Conservation (phyloP, 2,329 filamentous ascomycete genomes). For the Botryotinia narcissicola region DNA sequence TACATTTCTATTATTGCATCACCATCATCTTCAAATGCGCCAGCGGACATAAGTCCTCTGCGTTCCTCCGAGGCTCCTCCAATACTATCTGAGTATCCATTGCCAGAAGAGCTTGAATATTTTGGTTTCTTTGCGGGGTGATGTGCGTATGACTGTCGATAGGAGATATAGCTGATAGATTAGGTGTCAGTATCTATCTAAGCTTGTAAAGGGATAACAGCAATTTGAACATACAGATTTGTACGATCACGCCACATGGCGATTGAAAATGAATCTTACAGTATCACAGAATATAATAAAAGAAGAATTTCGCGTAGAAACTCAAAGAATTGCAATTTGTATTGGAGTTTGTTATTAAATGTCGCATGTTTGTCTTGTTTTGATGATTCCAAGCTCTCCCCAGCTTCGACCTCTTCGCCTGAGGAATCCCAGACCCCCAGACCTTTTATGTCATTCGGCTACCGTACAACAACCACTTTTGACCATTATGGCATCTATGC, state of each 20-base stretch:
- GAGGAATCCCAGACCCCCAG: conserved; percentile 13
- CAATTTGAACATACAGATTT: conserved; percentile 69
- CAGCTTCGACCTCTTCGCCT: conserved; percentile 15
- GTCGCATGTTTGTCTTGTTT: conserved; percentile 19
- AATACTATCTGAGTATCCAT: conserved; percentile 60
- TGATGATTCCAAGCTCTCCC: conserved; percentile 8
- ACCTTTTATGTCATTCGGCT: background rate
- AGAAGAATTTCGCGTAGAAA: conserved; percentile 12
- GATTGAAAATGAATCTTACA: conserved; percentile 39
- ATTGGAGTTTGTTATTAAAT: conserved; percentile 15
- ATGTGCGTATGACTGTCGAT: conserved; percentile 96
- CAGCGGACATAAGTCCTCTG: conserved; percentile 79
- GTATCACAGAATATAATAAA: conserved; percentile 12
- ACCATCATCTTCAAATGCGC: conserved; percentile 78
- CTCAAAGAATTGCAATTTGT: background rate
- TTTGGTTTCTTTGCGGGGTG: conserved; percentile 84
- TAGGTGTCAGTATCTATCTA: conserved; percentile 32
- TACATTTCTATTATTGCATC: conserved; percentile 99
- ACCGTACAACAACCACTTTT: conserved; percentile 1
- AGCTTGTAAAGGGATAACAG: conserved; percentile 3
- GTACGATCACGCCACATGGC: conserved; percentile 99
- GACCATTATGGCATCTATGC: conserved; percentile 11
- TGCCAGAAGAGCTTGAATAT: conserved; percentile 49
- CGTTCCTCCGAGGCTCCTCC: conserved; percentile 59
- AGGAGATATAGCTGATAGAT: conserved; percentile 81